A percentile compares a stretch with the other conserved stretches of the same genome.
phyloP scores from a whole-genome alignment of 768 basidiomycete species.

The Cystobasidium onofrii region DNA sequence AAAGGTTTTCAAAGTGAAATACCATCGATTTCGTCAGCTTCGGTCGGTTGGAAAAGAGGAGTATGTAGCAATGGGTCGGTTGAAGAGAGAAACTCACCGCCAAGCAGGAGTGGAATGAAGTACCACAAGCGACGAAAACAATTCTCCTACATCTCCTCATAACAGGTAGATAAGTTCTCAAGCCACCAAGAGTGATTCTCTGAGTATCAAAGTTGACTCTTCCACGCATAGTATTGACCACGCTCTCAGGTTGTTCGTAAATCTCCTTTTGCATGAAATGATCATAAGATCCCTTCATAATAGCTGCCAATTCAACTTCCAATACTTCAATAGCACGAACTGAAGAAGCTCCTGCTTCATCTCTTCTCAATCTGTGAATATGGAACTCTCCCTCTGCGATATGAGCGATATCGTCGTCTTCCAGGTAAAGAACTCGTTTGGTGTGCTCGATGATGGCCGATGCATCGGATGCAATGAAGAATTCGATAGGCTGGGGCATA shows the following conservation, averaged over 20 bases:
- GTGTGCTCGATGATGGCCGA: slow-evolving; percentile 96
- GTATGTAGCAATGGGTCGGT: no score
- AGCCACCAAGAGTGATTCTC: slow-evolving; percentile 84
- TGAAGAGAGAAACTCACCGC: slow-evolving; percentile 50
- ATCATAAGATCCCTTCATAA: slow-evolving; percentile 99
- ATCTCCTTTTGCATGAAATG: slow-evolving; percentile 99
- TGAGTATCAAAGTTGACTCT: slow-evolving; percentile 95
- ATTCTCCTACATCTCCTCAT: slow-evolving; percentile 90
- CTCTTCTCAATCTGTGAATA: slow-evolving; percentile 92
- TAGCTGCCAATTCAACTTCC: slow-evolving; percentile 97
- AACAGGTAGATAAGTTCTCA: slow-evolving; percentile 88
- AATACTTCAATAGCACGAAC: slow-evolving; percentile 96
- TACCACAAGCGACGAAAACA: slow-evolving; percentile 96
- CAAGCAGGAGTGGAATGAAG: slow-evolving; percentile 92
- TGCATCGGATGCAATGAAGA: slow-evolving; percentile 97
- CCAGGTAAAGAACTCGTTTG: slow-evolving; percentile 94
- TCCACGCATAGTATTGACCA: slow-evolving; percentile 99
- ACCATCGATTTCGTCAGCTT: no score
- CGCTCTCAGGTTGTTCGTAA: slow-evolving; percentile 93
- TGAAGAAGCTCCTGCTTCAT: slow-evolving; percentile 61
- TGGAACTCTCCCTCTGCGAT: slow-evolving; percentile 94
- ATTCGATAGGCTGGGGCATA: slow-evolving; percentile 96
- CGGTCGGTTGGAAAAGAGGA: no score
- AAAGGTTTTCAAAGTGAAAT: background rate
- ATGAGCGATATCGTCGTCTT: slow-evolving; percentile 98